A percentile compares a stretch with the other conserved stretches of the same genome.
Conservation (phyloP, 306 rosid genomes). For the Vigna nakashimae region DNA sequence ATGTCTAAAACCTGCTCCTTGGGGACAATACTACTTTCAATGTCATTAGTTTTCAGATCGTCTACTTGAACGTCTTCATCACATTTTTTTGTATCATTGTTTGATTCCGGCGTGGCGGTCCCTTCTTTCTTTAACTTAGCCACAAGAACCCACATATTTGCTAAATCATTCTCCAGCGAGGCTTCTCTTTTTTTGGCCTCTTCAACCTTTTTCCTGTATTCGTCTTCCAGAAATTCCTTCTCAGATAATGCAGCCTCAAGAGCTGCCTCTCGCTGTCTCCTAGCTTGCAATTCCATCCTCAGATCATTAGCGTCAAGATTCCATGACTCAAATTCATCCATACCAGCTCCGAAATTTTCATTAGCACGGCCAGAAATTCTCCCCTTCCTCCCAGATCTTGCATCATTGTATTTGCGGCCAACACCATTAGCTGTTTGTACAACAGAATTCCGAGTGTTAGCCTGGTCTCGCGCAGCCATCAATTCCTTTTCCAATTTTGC, state of each 20-base stretch:
- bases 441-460: slow-evolving; percentile 57
- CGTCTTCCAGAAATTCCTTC: slow-evolving; percentile 86
- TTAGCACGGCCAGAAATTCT: slow-evolving; percentile 67
- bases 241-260: slow-evolving; percentile 95
- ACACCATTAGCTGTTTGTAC: slow-evolving; percentile 62
- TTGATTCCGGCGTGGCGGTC: slow-evolving; percentile 59
- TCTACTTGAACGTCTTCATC: slow-evolving; percentile 48
- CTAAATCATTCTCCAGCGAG: slow-evolving; percentile 93
- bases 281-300: slow-evolving; percentile 85
- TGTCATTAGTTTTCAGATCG: slow-evolving; percentile 52
- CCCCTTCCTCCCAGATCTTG: slow-evolving; percentile 80
- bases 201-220: slow-evolving; percentile 76
- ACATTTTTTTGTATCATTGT: slow-evolving; percentile 52
- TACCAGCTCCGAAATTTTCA: slow-evolving; percentile 57
- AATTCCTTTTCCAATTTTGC: slow-evolving; percentile 88
- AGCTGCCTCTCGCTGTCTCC: slow-evolving; percentile 88
- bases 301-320: slow-evolving; percentile 77
- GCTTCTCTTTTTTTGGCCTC: slow-evolving; percentile 89
- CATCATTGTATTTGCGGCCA: slow-evolving; percentile 75
- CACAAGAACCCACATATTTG: slow-evolving; percentile 99
- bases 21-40: slow-evolving; percentile 43
- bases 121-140: slow-evolving; percentile 95
- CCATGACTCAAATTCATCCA: slow-evolving; percentile 80
- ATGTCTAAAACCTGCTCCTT: slow-evolving; percentile 56
- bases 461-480: slow-evolving; percentile 78